Conservation (phyloP, 2,329 filamentous ascomycete genomes). For the Aureobasidium sp. region DNA sequence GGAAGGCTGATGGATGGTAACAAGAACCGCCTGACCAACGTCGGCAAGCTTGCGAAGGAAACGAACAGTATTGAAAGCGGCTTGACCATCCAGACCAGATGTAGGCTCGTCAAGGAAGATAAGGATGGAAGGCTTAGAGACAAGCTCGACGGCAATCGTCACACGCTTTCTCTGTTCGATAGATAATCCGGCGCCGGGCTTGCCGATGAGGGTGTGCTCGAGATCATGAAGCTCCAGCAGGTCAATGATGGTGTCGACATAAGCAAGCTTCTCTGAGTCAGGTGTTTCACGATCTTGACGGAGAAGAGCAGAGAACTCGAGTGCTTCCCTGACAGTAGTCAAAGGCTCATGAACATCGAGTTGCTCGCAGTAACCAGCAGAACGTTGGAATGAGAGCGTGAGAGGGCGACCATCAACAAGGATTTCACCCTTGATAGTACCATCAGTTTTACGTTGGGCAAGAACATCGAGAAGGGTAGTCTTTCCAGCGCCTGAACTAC, state of each 20-base stretch:
- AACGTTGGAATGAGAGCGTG: constrained; percentile 55
- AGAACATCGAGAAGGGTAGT: constrained; percentile 43
- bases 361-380: constrained; percentile 65
- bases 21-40: constrained; percentile 72
- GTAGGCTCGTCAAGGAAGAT: constrained; percentile 72
- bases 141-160: constrained; percentile 64
- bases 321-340: constrained; percentile 71
- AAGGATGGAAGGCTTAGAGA: constrained; percentile 64
- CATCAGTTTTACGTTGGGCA: constrained; percentile 51
- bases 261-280: constrained; percentile 69
- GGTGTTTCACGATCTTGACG: constrained; percentile 66
- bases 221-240: constrained; percentile 74
- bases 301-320: constrained; percentile 71
- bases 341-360: constrained; percentile 74
- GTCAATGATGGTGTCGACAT: constrained; percentile 69
- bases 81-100: constrained; percentile 67
- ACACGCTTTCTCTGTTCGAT: constrained; percentile 63
- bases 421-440: constrained; percentile 50
- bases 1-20: constrained; percentile 77
- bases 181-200: constrained; percentile 58
- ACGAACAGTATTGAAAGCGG: constrained; percentile 70
- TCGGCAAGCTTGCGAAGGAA: constrained; percentile 73
- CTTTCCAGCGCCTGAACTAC: constrained; percentile 69
- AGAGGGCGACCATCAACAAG: constrained; percentile 47
- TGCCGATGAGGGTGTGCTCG: constrained; percentile 70